Percentiles rank a stretch among this genome's conserved stretches.
phyloP scores from a whole-genome alignment of 257 asterid genomes.

The Solanum chaucha region DNA sequence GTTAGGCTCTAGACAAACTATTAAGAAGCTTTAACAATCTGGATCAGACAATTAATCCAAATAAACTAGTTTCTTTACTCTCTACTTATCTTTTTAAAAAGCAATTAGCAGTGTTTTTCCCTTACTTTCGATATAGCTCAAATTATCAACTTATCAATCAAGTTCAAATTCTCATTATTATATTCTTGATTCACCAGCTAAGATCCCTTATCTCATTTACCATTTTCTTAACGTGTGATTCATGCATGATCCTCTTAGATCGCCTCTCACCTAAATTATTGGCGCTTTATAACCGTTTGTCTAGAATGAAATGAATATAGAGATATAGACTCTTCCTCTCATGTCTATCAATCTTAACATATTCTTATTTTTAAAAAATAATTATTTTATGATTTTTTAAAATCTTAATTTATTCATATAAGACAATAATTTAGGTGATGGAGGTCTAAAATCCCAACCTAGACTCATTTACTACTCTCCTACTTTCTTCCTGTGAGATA shows the following conservation, averaged over 20 bases:
- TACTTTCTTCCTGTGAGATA: slow-evolving; percentile 1
- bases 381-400: neutral
- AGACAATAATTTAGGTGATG: slow-evolving; percentile 1
- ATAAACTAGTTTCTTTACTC: no score
- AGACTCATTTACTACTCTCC: neutral
- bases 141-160: neutral
- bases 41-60: neutral
- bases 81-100: neutral
- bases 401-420: neutral
- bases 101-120: neutral
- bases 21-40: neutral
- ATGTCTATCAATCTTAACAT: neutral
- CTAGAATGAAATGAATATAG: neutral
- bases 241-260: neutral
- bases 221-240: neutral
- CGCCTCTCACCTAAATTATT: neutral
- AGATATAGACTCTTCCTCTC: neutral
- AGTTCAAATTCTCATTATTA: neutral
- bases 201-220: neutral
- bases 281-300: neutral
- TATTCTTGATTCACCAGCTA: neutral
- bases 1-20: neutral
- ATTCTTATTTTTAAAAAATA: accelerated
- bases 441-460: slow-evolving; percentile 3
- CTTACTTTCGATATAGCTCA: neutral